Evolutionary conservation across 257 asterid species (phyloP).

Genomic region (Nicotiana sylvestris): DNA sequence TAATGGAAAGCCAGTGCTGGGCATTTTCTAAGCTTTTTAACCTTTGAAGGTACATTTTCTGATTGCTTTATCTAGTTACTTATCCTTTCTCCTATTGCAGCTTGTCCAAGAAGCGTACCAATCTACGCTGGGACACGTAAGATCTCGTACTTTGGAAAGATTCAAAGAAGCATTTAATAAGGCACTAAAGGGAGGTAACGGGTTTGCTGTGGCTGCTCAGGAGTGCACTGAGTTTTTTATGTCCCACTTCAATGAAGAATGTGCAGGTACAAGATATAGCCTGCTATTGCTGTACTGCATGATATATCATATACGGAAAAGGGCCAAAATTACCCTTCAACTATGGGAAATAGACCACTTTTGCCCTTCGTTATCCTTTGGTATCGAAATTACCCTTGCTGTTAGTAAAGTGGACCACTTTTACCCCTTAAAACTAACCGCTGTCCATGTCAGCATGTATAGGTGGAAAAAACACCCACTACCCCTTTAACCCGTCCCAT

Average conservation of each 20-base stretch:
- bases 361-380: no score
- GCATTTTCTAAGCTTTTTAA: neutral
- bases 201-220: slow-evolving; percentile 66
- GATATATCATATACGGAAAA: no score
- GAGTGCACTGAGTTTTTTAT: slow-evolving; percentile 48
- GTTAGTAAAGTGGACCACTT: no score
- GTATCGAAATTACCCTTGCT: no score
- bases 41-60: neutral
- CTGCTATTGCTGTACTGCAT: no score
- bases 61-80: neutral
- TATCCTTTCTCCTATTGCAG: slow-evolving; percentile 30
- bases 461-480: no score
- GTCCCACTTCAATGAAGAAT: slow-evolving; percentile 60
- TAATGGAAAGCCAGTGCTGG: slow-evolving; percentile 19
- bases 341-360: no score
- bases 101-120: slow-evolving; percentile 91
- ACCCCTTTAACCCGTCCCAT: no score
- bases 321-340: no score
- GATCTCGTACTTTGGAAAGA: slow-evolving; percentile 58
- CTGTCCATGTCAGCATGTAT: no score
- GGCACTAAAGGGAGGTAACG: slow-evolving; percentile 72
- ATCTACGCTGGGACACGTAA: slow-evolving; percentile 80
- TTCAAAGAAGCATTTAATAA: slow-evolving; percentile 65
- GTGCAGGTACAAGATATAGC: slow-evolving; percentile 48
- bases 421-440: no score